Base-by-base conservation (phyloP, 192 early-diverging fungal species). In the Geranomyces variabilis region DNA sequence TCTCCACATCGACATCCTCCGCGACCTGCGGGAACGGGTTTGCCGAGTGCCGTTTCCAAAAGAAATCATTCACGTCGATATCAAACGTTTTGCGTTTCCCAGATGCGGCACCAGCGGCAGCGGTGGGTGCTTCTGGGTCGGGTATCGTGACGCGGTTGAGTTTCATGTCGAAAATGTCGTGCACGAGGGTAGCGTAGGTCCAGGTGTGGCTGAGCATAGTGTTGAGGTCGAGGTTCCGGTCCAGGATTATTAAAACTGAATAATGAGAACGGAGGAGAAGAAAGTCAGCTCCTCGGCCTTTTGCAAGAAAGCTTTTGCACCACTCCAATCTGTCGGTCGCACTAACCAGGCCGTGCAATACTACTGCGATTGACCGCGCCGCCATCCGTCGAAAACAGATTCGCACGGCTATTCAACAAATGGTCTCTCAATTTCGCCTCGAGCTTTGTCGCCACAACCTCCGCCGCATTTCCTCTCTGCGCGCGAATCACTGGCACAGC, bases 1-100 rank as follows among this genome's bases (percentile, higher is more conserved):
- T 86, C 72, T 95, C 96, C 26, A 87, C 86, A 79, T 95, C 95
- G 69, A 99, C 94, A 76, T 94, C 90, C 80, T 96, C 84, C 48
- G 96, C 97, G 12, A 98, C 97, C 74, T 97, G 90, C 19, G 96
- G 97, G 78, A 99, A 98, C 41, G 96, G 96, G 75, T 88, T 92
- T 44, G 88, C 83, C 8, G 95, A 91, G 79, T 97, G 95, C 79
- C 89, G 91, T 21, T 81, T 83, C 97, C 97, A 99, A 80, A 99
- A 98, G 63, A 90, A 89, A 77, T 99, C 97, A 72, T 83, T 86
- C 26, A 85, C 84, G 57, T 95, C 93, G 29, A 98, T 87, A 73
- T 99, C 95, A 70, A 93, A 96, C 22, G 82, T 84, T 71, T 92
- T 94, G 64, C 86, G 89, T 13, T 77, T 70, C 31, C 79, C 81